phyloP scores from a whole-genome alignment of 129 eudicot genomes.

The Flaveria ramosissima region DNA sequence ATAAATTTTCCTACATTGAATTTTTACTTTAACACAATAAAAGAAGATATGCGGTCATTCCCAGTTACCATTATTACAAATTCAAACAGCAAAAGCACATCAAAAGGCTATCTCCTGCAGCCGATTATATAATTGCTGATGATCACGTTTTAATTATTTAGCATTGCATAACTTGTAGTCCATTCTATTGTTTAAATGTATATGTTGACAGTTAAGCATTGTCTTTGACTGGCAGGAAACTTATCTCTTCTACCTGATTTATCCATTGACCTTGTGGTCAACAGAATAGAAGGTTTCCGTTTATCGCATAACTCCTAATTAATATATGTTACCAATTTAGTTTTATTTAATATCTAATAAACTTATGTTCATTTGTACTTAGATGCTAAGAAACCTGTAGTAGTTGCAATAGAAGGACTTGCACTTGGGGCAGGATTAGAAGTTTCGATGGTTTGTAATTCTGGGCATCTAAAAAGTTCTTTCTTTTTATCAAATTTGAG shows the following conservation, averaged over 20 bases:
- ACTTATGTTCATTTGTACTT: slow-evolving; percentile 16
- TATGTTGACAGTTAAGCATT: slow-evolving; percentile 25
- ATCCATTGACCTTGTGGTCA: slow-evolving; percentile 64
- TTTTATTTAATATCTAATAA: slow-evolving; percentile 1
- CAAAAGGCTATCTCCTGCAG: neutral
- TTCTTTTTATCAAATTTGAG: neutral
- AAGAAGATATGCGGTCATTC: neutral
- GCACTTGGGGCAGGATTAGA: slow-evolving; percentile 99
- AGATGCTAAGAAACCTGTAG: slow-evolving; percentile 87
- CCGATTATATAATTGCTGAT: neutral
- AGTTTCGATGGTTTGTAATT: slow-evolving; percentile 74
- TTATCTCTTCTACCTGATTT: slow-evolving; percentile 65
- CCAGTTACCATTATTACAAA: neutral
- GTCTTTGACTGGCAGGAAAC: slow-evolving; percentile 59
- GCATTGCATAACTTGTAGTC: neutral
- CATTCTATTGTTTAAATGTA: neutral
- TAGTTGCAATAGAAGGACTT: slow-evolving; percentile 92
- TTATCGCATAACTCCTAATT: slow-evolving; percentile 7
- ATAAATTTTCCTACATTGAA: neutral
- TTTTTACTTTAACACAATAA: neutral
- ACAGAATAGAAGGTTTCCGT: slow-evolving; percentile 69
- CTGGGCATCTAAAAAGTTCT: neutral
- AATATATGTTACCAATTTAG: neutral
- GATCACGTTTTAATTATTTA: neutral
- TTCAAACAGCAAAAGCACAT: neutral